Conservation (phyloP, 2,329 filamentous ascomycete species). For the Didymella sp. region DNA sequence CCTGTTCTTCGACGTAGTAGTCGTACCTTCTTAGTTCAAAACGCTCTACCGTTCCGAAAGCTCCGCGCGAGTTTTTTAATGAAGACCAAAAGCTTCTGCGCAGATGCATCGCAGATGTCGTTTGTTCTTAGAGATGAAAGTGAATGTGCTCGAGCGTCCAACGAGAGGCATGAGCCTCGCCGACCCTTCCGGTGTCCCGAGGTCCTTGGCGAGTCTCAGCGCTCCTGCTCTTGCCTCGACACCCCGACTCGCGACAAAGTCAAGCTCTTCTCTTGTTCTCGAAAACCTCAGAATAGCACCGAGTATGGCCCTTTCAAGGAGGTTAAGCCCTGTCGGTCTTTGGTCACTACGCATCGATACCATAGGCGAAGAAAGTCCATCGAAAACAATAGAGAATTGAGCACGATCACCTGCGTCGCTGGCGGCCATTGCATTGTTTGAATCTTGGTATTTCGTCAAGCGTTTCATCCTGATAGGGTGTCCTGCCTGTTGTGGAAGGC, state of each 20-base stretch:
- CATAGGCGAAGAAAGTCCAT: not conserved
- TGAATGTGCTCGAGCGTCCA: not conserved
- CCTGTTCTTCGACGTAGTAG: no score
- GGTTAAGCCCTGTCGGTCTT: conserved; percentile 1
- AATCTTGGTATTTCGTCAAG: conserved; percentile 9
- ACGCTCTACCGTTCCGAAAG: no score
- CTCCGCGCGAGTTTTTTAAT: no score
- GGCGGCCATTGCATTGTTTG: not conserved
- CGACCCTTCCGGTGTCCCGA: not conserved
- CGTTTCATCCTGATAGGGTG: conserved; percentile 14
- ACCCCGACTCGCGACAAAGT: not conserved
- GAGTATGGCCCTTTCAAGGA: not conserved
- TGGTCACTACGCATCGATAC: not conserved
- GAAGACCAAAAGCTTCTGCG: not conserved
- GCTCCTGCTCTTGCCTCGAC: not conserved
- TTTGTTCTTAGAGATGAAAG: not conserved
- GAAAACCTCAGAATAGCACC: not conserved
- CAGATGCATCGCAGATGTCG: not conserved
- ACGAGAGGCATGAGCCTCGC: not conserved
- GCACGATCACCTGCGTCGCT: not conserved
- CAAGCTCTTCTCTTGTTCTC: not conserved
- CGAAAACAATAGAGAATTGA: not conserved
- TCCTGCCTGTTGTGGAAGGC: conserved; percentile 6
- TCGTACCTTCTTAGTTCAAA: not conserved
- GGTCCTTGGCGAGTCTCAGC: conserved; percentile 3